Conservation (phyloP, 2,329 filamentous ascomycete species). For the Colletotrichum cordylinicola region DNA sequence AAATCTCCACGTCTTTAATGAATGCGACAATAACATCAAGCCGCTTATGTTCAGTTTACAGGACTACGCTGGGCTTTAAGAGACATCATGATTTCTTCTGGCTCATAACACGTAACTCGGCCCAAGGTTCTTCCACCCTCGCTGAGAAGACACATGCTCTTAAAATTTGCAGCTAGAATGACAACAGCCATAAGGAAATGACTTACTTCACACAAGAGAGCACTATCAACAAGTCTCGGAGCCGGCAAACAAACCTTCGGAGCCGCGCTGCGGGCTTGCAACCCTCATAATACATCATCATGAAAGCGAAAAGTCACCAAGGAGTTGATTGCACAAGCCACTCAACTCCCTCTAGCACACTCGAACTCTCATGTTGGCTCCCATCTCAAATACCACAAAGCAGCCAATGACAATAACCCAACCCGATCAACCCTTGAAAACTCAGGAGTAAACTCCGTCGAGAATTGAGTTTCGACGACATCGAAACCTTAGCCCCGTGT, state of each 20-base stretch:
- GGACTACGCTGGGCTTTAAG: rapidly evolving
- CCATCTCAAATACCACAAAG: neutral
- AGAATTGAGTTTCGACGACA: neutral
- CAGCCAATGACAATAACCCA: neutral
- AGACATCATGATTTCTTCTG: neutral
- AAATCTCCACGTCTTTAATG: neutral
- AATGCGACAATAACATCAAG: neutral
- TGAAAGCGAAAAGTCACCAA: neutral
- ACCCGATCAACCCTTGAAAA: neutral
- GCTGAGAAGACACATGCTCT: rapidly evolving
- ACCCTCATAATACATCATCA: neutral
- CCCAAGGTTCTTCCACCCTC: rapidly evolving
- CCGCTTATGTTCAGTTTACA: rapidly evolving
- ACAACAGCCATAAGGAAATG: no score
- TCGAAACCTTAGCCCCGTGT: neutral
- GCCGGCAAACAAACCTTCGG: neutral
- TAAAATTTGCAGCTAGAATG: rapidly evolving
- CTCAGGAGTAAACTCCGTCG: conserved; percentile 1
- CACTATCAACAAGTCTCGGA: neutral
- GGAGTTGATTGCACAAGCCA: neutral
- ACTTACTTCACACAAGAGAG: no score
- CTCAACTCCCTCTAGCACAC: neutral
- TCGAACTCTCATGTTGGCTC: neutral
- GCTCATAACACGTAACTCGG: rapidly evolving
- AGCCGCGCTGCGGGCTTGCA: neutral